phyloP scores from a whole-genome alignment of 805 yeast species.

The Teunomyces barrocoloradensis region DNA sequence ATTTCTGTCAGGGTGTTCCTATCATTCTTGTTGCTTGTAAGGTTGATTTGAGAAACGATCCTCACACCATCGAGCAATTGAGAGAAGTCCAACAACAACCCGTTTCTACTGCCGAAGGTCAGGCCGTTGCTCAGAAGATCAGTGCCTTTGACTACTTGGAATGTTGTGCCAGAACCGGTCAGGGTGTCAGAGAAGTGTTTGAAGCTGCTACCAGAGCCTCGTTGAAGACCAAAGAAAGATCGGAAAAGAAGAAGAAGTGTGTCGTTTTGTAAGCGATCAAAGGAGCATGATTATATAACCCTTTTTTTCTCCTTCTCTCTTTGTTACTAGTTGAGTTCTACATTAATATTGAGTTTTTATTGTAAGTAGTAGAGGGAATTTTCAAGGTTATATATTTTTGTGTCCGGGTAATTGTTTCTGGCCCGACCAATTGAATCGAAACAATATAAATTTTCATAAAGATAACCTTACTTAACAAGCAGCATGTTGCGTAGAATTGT shows the following conservation, averaged over 20 bases:
- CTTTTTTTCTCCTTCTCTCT: not conserved
- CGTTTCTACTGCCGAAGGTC: constrained; percentile 23
- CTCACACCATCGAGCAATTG: constrained; percentile 24
- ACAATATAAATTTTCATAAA: constrained; percentile 2
- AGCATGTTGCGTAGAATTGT: constrained; percentile 12
- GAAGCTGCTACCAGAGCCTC: constrained; percentile 31
- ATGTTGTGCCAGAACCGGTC: constrained; percentile 35
- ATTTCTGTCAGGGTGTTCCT: constrained; percentile 36
- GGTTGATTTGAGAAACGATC: constrained; percentile 32
- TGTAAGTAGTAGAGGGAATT: too few species aligned
- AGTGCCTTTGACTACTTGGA: constrained; percentile 34
- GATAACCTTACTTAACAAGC: not conserved
- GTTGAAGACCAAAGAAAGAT: constrained; percentile 27
- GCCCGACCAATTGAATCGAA: constrained; percentile 2
- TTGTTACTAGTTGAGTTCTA: not conserved
- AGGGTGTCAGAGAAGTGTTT: constrained; percentile 30
- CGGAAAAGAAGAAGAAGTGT: constrained; percentile 30
- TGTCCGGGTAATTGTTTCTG: not conserved
- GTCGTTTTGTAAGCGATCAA: constrained; percentile 20
- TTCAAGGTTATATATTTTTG: not conserved
- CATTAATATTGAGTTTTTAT: not conserved
- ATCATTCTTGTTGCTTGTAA: constrained; percentile 37
- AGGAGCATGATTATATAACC: not conserved
- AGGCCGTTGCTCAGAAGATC: constrained; percentile 26
- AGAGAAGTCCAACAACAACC: constrained; percentile 23